Base-by-base conservation (phyloP, 2,329 filamentous ascomycete genomes). In the Ceratocystis colombiana region DNA sequence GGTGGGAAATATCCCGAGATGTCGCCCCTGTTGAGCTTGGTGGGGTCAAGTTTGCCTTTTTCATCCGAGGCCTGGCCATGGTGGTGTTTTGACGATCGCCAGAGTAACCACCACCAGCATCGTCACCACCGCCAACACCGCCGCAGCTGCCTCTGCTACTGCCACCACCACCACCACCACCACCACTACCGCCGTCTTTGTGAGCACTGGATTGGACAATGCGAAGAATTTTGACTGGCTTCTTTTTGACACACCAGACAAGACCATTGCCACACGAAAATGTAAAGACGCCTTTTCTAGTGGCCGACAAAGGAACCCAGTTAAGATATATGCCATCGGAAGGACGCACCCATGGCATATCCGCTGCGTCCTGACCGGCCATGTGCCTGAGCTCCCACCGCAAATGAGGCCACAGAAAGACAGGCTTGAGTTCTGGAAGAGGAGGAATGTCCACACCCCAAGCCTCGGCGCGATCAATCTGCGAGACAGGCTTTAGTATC, bases 161-260 rank as follows among this genome's bases (percentile, higher is more conserved):
- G 37, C 33, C 33, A 37, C 6, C 8, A 10, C 33, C 33, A 33
- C 33, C 8, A 10, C 33, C 33, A 37, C 33, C 8, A 10, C 33
- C 33, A 37, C 28, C 28, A 28, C 28, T 5, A 28, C 28, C 10
- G 10, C 37, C 53, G 5, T 25, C 22, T 57, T 33, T 57, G 7
- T 22, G 53, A 5, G 53, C 30, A 28, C 10, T 57, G 10, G 53
- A 30, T 30, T 57, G 53, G 28, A 57, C 25, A 22, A 57, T 57
- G 5, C 53, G 53, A 30, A 57, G 53, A 22, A 57, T 57, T 57
- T 57, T 57, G 53, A 57, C 22, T 22, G 53, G 53, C 53, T 57
- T 57, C 53, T 57, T 57, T 28, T 57, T 57, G 53, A 57, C 53
- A 33, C 22, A 30, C 22, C 53, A 57, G 30, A 57, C 53, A 30